phyloP scores from a whole-genome alignment of 2,329 filamentous ascomycete species.

The Fusarium sp. region DNA sequence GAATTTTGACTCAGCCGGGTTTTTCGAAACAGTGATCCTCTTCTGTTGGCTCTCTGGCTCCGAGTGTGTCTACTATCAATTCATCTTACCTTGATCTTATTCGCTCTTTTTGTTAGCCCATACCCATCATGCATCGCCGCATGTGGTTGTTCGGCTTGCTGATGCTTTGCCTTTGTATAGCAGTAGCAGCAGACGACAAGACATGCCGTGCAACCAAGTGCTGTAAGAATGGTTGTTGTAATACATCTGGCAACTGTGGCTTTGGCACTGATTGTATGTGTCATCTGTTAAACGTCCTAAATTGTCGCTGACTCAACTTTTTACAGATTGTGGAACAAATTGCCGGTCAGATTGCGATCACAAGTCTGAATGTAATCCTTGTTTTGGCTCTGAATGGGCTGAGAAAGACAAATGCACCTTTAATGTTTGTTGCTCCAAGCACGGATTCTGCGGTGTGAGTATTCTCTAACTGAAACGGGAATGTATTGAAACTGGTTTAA shows the following conservation, averaged over 20 bases:
- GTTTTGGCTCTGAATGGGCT: neutral
- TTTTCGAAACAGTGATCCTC: too few species aligned
- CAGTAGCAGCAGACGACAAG: neutral
- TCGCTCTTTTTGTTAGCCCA: too few species aligned
- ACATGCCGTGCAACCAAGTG: conserved; percentile 12
- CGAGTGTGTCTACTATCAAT: too few species aligned
- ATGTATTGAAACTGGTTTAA: too few species aligned
- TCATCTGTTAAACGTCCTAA: too few species aligned
- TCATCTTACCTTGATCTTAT: too few species aligned
- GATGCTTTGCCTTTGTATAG: neutral
- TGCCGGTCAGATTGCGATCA: conserved; percentile 2
- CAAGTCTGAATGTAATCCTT: conserved; percentile 14
- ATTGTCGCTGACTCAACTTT: too few species aligned
- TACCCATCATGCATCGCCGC: too few species aligned
- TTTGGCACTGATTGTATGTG: conserved; percentile 10
- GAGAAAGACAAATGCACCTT: conserved; percentile 1
- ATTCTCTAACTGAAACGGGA: too few species aligned
- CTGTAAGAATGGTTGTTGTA: conserved; percentile 10
- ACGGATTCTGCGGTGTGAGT: conserved; percentile 22
- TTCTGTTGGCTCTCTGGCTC: too few species aligned
- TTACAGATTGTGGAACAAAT: neutral
- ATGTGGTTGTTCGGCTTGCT: too few species aligned
- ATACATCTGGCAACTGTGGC: conserved; percentile 12
- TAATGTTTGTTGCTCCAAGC: conserved; percentile 19
- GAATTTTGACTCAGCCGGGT: too few species aligned